A percentile compares a stretch with the other conserved stretches of the same genome.
These are phyloP conservation scores for Fusarium vanettenii DNA, from an alignment of 2,329 filamentous ascomycete genomes.

Conservation along the genomic window DNA sequence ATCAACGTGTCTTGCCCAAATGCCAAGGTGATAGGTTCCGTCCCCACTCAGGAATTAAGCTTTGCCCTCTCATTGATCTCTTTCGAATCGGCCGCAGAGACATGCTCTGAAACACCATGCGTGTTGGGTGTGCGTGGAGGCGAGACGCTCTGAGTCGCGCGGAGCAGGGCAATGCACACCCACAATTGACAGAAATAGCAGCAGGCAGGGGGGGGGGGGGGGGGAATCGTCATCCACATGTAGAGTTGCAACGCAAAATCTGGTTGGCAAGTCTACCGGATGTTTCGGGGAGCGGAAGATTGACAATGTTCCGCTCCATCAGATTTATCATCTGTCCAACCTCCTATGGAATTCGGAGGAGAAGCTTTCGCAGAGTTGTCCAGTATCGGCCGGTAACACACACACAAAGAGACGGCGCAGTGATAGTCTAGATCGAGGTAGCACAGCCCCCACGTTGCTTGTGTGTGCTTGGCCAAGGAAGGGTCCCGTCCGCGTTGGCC, in stretches of 20 bases:
- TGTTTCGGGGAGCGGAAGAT: background rate
- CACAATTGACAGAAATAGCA: slow-evolving; percentile 31
- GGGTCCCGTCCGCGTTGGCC: slow-evolving; percentile 28
- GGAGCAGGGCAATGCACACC: slow-evolving; percentile 9
- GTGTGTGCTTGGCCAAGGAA: slow-evolving; percentile 12
- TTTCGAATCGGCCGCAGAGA: slow-evolving; percentile 3
- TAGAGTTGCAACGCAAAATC: background rate
- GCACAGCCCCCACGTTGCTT: slow-evolving; percentile 24
- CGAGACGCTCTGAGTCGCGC: slow-evolving; percentile 27
- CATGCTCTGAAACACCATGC: slow-evolving; percentile 32
- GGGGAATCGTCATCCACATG: background rate
- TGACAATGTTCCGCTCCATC: background rate
- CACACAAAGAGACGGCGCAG: slow-evolving; percentile 6
- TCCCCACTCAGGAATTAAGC: slow-evolving; percentile 3
- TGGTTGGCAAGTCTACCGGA: slow-evolving; percentile 5
- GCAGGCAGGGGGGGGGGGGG: background rate
- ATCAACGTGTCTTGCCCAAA: background rate
- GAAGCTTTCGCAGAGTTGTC: background rate
- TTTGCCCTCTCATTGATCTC: slow-evolving; percentile 3
- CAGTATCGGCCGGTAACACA: background rate
- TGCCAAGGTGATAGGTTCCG: background rate
- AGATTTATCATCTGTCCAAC: background rate
- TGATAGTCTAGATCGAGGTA: slow-evolving; percentile 26
- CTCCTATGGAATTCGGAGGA: slow-evolving; percentile 15
- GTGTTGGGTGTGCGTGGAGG: slow-evolving; percentile 16